These are phyloP conservation scores for Saraca asoca DNA, from an alignment of 331 rosid species.

Conservation along the genomic window DNA sequence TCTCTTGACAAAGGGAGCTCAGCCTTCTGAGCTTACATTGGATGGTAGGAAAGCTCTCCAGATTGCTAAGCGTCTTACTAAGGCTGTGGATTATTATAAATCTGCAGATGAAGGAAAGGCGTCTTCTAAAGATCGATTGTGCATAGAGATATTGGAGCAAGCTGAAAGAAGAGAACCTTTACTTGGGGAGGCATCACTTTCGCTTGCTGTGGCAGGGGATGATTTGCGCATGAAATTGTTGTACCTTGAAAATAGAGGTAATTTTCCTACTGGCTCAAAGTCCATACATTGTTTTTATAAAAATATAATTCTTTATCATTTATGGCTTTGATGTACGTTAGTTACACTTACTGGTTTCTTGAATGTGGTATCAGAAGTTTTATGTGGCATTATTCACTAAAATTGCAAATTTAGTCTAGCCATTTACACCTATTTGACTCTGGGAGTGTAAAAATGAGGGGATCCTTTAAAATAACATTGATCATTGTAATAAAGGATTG, in stretches of 20 bases:
- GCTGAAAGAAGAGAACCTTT: slow-evolving; percentile 70
- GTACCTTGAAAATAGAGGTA: slow-evolving; percentile 79
- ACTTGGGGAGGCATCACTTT: slow-evolving; percentile 66
- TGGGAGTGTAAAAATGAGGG: background rate
- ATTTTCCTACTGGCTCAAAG: background rate
- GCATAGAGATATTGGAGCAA: slow-evolving; percentile 73
- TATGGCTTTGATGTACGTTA: background rate
- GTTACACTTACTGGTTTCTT: background rate
- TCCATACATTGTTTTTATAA: too few species aligned
- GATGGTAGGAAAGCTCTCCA: slow-evolving; percentile 73
- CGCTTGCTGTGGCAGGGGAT: slow-evolving; percentile 69
- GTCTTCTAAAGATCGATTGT: slow-evolving; percentile 48
- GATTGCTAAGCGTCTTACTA: slow-evolving; percentile 54
- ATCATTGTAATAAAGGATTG: background rate
- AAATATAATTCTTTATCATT: too few species aligned
- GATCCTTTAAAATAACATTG: background rate
- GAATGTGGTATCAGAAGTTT: background rate
- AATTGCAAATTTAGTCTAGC: background rate
- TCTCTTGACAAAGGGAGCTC: slow-evolving; percentile 64
- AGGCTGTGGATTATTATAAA: slow-evolving; percentile 47
- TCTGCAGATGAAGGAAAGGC: slow-evolving; percentile 49
- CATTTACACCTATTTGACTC: too few species aligned
- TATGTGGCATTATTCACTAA: background rate
- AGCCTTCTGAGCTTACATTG: slow-evolving; percentile 58
- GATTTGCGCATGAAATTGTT: slow-evolving; percentile 62